Evolutionary conservation across 2,329 filamentous ascomycete species (phyloP).

Genomic region (Cryphonectria naterciae): DNA sequence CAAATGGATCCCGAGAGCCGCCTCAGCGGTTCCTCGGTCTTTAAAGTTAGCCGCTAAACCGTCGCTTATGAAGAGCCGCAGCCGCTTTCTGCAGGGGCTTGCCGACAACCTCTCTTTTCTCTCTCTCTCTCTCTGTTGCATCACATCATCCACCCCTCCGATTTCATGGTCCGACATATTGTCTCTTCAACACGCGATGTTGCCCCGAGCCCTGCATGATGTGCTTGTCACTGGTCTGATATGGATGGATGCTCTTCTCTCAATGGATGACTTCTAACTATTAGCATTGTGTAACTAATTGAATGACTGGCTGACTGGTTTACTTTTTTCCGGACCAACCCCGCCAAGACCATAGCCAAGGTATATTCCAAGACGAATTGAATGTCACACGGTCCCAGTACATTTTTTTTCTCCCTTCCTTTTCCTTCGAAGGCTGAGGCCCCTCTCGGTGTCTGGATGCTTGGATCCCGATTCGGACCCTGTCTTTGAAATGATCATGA

Average conservation of each 20-base stretch:
- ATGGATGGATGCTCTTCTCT: background rate
- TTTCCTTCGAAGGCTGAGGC: background rate
- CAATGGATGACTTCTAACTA: background rate
- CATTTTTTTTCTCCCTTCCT: background rate
- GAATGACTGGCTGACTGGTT: background rate
- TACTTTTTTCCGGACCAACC: background rate
- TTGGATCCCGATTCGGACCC: background rate
- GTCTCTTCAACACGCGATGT: background rate
- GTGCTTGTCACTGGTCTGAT: background rate
- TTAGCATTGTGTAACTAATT: background rate
- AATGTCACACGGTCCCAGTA: background rate
- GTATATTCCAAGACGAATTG: constrained; percentile 8
- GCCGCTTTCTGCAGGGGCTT: constrained; percentile 4
- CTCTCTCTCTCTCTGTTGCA: too few species aligned
- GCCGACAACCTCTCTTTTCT: constrained; percentile 14
- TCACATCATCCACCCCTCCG: constrained; percentile 1
- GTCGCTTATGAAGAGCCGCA: constrained; percentile 21
- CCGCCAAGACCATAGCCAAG: background rate
- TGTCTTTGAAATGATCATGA: background rate
- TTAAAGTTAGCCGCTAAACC: constrained; percentile 5
- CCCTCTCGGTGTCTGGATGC: background rate
- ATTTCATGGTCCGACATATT: background rate
- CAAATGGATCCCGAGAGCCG: constrained; percentile 27
- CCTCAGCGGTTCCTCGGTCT: constrained; percentile 16
- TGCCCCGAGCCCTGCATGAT: background rate